Base-by-base conservation (phyloP, 2,329 filamentous ascomycete genomes). In the Tolypocladium tropicale region DNA sequence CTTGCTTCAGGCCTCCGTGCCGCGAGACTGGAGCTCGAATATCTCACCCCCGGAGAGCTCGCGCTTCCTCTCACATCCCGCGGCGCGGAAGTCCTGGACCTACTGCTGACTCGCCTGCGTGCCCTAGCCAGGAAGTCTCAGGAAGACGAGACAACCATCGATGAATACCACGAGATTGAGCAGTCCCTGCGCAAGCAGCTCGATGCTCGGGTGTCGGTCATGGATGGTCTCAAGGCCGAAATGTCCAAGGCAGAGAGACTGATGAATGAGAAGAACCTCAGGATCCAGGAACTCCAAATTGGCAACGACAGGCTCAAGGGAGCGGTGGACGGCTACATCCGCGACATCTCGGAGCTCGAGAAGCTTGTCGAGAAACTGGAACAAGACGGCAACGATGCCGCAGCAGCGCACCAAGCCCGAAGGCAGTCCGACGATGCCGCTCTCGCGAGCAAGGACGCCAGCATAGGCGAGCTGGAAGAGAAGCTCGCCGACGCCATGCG, bases 11-110 rank as follows among this genome's bases (percentile, higher is more conserved):
- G 77, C 2, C 80, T 86, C 68, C 78, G 82, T 23, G 67, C 77
- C 2, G 82, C 82, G 1, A 76, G 83, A 1, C 69, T 85, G 0
- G 82, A 85, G 61, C 76, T 85, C 2, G 83, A 85, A 65, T 84
- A 84, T 62, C 73, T 85, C 23, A 79, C 76, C 0, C 82, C 82
- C 0, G 82, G 82, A 6, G 82, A 85, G 64, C 70, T 78, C n/a
- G 63, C 74, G 0, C 72, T 83, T 0, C 79, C 81, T 0, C 69
- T 83, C 0, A 75, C 74, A 0, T 76, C 76, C 0, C 76, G 77
- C 53, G 81, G 81, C 2, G 77, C 78, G 1, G 75, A 80, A 53
- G 74, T 85, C 0, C 73, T 86, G 0, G 79, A 82, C 56, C 72
- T 83, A 14, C 65, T 85, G 6, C 73, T 85, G 0, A 64, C 64